Evolutionary conservation across 83 land plant genomes (phyloP), one percentile per base, ranked within the genome.

Genomic region (Larix sibirica): DNA sequence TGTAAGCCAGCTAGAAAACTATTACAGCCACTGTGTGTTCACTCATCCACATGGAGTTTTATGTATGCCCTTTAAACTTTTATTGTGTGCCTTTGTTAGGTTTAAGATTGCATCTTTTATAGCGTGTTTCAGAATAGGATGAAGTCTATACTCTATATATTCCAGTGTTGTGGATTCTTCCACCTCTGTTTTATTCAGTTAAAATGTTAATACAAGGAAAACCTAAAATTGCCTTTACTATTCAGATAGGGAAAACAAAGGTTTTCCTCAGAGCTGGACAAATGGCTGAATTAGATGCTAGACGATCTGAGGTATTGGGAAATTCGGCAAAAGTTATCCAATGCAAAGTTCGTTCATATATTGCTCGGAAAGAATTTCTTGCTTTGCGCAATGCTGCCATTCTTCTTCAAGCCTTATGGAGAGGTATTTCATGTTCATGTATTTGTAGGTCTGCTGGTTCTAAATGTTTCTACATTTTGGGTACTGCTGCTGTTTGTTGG

Each of bases 251-350:
- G 42, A 92, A 89, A 83, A 92, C 93, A 33, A 92, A 94, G 84
- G 88, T 94, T 23, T 94, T 94, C 79, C 89, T 94, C 33, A 87
- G 95, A 76, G 96, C 96, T 44, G 95, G 95, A 85, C 95, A 94
- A 83, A 94, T 94, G 96, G 96, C 95, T 77, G 96, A 94, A 78
- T 71, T 94, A 79, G 95, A 94, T 85, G 93, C 93, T 62, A 83
- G 92, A 14, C 90, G 96, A 84, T 85, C 96, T 33, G 92, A 90
- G 68, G 89, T 90, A 38, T 90, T 94, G 16, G 87, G 90, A 60
- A 90, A 82, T 85, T 92, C 95, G 38, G 96, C 95, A 33, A 94
- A 90, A 84, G 65, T 88, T 67, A 90, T 94, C 65, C 96, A 94
- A 69, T 78, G 89, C 28, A 88, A 90, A 20, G 90, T 89, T 70